Conservation (phyloP, 169 alveolate genomes). For the Ichthyophthirius multifiliis region DNA sequence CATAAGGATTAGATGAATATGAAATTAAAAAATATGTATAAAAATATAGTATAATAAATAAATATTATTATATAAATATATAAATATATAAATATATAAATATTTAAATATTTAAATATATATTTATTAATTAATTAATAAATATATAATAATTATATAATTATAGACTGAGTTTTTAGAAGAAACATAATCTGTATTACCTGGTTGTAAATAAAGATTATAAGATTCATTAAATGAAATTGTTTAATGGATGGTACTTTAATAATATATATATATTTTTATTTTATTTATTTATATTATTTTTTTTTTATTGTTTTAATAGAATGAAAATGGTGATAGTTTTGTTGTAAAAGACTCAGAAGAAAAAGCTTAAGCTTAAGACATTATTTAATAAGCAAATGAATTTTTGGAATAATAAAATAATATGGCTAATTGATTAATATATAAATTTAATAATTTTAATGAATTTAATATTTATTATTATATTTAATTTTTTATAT, state of each 20-base stretch:
- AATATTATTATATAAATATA: background rate
- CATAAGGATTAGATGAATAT: background rate
- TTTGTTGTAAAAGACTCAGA: background rate
- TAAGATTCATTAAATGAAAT: background rate
- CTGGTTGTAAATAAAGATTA: background rate
- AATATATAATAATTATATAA: background rate
- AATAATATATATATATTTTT: background rate
- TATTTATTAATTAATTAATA: background rate
- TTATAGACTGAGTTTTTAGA: slow-evolving; percentile 1
- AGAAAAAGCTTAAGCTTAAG: background rate
- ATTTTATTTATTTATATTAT: too few species aligned
- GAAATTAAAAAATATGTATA: background rate
- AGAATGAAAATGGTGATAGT: slow-evolving; percentile 2
- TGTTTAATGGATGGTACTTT: background rate
- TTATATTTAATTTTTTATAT: too few species aligned
- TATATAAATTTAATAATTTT: too few species aligned
- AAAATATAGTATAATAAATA: background rate
- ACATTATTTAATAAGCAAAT: background rate
- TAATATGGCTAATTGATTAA: too few species aligned
- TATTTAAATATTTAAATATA: background rate
- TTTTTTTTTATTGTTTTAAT: background rate
- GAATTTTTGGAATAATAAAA: background rate
- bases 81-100: background rate
- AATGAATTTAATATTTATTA: too few species aligned
- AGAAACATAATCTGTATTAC: background rate